Conservation (phyloP, 2,329 filamentous ascomycete genomes). For the Aspergillus glaucus region DNA sequence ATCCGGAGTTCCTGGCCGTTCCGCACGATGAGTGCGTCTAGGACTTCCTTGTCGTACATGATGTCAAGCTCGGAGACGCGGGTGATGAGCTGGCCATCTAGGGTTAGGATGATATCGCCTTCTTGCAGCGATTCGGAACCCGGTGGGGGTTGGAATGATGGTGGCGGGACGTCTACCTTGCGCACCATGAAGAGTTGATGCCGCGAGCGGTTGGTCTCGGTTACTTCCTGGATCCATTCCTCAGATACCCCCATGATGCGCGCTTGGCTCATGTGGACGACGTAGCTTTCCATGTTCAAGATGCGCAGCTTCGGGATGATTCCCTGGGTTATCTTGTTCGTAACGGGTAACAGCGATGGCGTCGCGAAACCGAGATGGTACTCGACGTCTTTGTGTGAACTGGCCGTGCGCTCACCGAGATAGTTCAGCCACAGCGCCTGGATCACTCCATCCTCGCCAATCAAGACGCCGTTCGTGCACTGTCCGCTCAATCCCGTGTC, state of each 20-base stretch:
- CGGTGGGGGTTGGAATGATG: conserved; percentile 28
- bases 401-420: conserved; percentile 76
- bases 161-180: conserved; percentile 66
- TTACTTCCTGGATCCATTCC: conserved; percentile 88
- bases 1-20: conserved; percentile 73
- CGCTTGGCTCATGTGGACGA: conserved; percentile 94
- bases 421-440: conserved; percentile 97
- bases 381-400: conserved; percentile 82
- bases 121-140: conserved; percentile 63
- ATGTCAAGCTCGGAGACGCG: conserved; percentile 87
- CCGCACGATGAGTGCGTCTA: conserved; percentile 81
- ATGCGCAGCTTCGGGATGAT: conserved; percentile 77
- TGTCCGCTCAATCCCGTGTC: conserved; percentile 87
- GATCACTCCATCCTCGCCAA: conserved; percentile 83
- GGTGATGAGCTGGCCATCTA: conserved; percentile 90
- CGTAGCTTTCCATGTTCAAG: conserved; percentile 86
- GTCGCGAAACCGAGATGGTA: conserved; percentile 92
- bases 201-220: conserved; percentile 78
- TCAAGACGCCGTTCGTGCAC: conserved; percentile 88
- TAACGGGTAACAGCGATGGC: conserved; percentile 80
- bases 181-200: conserved; percentile 98
- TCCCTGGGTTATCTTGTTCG: conserved; percentile 76
- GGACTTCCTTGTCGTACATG: conserved; percentile 82
- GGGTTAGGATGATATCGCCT: conserved; percentile 83
- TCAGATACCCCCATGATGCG: conserved; percentile 96